phyloP scores from a whole-genome alignment of 345 rosid species.

The Erysimum cheiranthoides region DNA sequence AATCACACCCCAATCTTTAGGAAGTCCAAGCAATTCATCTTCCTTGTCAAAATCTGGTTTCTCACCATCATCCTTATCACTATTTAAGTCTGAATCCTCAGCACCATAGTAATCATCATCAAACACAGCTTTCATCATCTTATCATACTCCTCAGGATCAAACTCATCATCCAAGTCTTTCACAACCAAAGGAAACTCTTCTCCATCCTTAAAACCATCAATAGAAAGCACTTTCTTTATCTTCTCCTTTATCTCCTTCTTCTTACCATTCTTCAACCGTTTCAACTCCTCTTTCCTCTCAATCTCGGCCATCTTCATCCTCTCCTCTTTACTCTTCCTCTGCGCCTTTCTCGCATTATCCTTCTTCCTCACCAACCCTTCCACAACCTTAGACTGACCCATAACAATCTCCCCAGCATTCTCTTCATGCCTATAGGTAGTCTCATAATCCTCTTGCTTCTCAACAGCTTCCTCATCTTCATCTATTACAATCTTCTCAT shows the following conservation, averaged over 20 bases:
- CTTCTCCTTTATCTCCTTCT: conserved; percentile 79
- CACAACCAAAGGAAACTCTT: conserved; percentile 47
- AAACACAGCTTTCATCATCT: conserved; percentile 72
- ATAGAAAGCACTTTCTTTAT: conserved; percentile 67
- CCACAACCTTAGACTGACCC: conserved; percentile 76
- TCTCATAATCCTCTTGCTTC: conserved; percentile 69
- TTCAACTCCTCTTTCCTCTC: conserved; percentile 85
- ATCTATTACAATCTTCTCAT: conserved; percentile 47
- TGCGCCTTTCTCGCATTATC: conserved; percentile 68
- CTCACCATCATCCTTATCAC: no score
- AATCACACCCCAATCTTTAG: no score
- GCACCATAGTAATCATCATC: no score
- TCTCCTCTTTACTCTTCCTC: conserved; percentile 75
- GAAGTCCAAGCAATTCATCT: no score
- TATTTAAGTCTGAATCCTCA: no score
- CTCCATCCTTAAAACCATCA: conserved; percentile 67
- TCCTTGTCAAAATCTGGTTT: no score
- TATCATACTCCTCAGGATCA: conserved; percentile 78
- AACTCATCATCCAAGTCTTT: conserved; percentile 73
- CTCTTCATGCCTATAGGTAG: conserved; percentile 71
- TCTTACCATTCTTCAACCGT: no score
- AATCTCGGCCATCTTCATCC: conserved; percentile 63
- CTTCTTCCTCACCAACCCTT: conserved; percentile 85
- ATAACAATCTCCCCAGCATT: conserved; percentile 63
- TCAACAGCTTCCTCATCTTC: conserved; percentile 66